A percentile compares a stretch with the other conserved stretches of the same genome.
Evolutionary conservation across 2,329 filamentous ascomycete species (phyloP).

Genomic region (Colletotrichum higginsianum): DNA sequence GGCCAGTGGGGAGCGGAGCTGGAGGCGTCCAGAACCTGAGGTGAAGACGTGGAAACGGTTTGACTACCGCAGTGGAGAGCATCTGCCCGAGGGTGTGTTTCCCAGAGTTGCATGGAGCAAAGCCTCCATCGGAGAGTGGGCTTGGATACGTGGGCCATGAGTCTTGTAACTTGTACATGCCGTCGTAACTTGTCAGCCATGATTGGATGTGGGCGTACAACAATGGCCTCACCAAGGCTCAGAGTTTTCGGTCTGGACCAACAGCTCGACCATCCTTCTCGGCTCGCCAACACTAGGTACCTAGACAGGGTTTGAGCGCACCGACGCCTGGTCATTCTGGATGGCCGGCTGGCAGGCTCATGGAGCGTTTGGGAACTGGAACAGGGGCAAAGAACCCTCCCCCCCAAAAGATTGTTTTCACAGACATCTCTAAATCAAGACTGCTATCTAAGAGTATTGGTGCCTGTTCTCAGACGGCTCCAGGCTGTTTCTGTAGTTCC

Average conservation of each 20-base stretch:
- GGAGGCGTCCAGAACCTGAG: conserved; percentile 20
- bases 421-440: conserved; percentile 18
- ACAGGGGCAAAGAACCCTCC: conserved; percentile 13
- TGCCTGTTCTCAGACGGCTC: conserved; percentile 16
- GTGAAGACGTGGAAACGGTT: conserved; percentile 19
- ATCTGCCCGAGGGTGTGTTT: conserved; percentile 37
- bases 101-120: conserved; percentile 39
- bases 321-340: conserved; percentile 6
- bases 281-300: background rate
- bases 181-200: conserved; percentile 26
- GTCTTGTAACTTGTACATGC: conserved; percentile 35
- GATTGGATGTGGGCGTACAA: conserved; percentile 32
- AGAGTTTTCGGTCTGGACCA: conserved; percentile 41
- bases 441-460: conserved; percentile 13
- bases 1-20: conserved; percentile 32
- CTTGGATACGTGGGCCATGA: conserved; percentile 25
- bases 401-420: background rate
- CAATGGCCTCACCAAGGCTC: conserved; percentile 35
- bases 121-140: conserved; percentile 37
- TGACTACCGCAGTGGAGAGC: conserved; percentile 24
- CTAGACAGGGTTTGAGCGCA: conserved; percentile 3
- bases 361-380: conserved; percentile 24
- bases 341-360: background rate
- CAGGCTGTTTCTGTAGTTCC: conserved; percentile 33
- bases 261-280: conserved; percentile 27